Percentiles rank a stretch among this genome's conserved stretches.
Evolutionary conservation across 1,284 basidiomycete genomes (phyloP).

Genomic region (Amylostereum chailletii): DNA sequence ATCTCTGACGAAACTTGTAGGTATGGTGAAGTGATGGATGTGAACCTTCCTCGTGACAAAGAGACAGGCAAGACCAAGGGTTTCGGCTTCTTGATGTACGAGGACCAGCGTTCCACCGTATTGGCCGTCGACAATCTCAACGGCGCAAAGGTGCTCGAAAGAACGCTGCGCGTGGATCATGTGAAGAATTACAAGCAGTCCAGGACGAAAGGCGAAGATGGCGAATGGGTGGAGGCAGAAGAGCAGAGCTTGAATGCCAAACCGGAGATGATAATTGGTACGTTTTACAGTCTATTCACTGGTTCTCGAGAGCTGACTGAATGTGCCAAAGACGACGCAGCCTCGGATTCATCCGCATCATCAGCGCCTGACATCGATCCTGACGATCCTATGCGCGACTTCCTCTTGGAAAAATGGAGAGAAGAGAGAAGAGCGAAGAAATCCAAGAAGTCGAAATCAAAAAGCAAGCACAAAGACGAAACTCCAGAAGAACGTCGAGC

Average conservation of each 20-base stretch:
- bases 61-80: constrained; percentile 83
- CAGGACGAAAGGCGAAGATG: constrained; percentile 73
- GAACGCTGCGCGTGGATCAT: constrained; percentile 89
- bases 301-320: too few relatives aligned
- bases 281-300: constrained; percentile 13
- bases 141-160: constrained; percentile 82
- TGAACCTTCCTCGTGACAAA: constrained; percentile 91
- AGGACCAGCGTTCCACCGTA: constrained; percentile 93
- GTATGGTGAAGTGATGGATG: constrained; percentile 92
- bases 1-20: constrained; percentile 31
- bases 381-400: constrained; percentile 97
- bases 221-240: constrained; percentile 83
- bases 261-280: constrained; percentile 64
- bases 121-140: constrained; percentile 99
- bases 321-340: constrained; percentile 34
- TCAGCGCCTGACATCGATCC: constrained; percentile 76
- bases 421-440: constrained; percentile 61
- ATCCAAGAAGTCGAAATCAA: constrained; percentile 45
- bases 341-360: constrained; percentile 56
- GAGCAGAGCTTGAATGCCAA: constrained; percentile 80
- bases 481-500: constrained; percentile 69
- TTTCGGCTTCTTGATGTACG: constrained; percentile 98
- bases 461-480: constrained; percentile 58
- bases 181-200: constrained; percentile 91
- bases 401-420: constrained; percentile 61